phyloP scores from a whole-genome alignment of 2,329 filamentous ascomycete genomes.

The Madurella fahalii region DNA sequence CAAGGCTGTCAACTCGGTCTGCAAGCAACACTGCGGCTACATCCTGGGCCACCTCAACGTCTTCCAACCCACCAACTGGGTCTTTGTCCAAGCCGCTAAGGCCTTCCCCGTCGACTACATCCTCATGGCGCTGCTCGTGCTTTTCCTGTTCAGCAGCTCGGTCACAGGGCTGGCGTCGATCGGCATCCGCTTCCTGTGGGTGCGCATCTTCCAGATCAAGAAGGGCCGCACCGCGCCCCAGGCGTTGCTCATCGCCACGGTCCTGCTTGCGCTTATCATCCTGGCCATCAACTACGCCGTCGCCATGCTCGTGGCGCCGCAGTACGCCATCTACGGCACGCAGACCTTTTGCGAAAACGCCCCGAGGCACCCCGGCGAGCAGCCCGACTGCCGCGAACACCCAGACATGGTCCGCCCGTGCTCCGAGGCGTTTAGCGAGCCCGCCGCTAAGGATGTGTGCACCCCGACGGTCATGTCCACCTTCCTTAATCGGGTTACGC shows the following conservation, averaged over 20 bases:
- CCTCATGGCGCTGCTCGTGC: conserved; percentile 76
- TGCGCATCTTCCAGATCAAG: conserved; percentile 86
- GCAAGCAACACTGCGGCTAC: conserved; percentile 87
- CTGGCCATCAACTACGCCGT: conserved; percentile 90
- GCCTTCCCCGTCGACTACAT: conserved; percentile 91
- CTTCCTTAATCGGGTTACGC: conserved; percentile 85
- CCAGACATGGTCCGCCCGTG: conserved; percentile 73
- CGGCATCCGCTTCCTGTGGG: conserved; percentile 94
- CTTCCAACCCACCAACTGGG: conserved; percentile 92
- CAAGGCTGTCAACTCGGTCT: conserved; percentile 93
- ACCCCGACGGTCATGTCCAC: conserved; percentile 88
- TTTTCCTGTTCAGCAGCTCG: conserved; percentile 85
- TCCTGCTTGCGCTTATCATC: conserved; percentile 83
- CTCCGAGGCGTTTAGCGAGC: conserved; percentile 68
- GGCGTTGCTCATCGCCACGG: conserved; percentile 83
- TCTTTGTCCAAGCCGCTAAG: conserved; percentile 74
- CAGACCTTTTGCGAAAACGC: conserved; percentile 87
- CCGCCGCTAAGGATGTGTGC: conserved; percentile 74
- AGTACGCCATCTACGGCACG: conserved; percentile 90
- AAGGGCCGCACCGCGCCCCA: conserved; percentile 87
- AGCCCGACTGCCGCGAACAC: conserved; percentile 71
- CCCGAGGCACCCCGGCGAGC: conserved; percentile 56
- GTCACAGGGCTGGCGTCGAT: conserved; percentile 81
- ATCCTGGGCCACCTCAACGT: conserved; percentile 82
- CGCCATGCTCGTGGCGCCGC: conserved; percentile 89